Evolutionary conservation across 2,329 filamentous ascomycete genomes (phyloP).

Genomic region (Rosellinia necatrix): DNA sequence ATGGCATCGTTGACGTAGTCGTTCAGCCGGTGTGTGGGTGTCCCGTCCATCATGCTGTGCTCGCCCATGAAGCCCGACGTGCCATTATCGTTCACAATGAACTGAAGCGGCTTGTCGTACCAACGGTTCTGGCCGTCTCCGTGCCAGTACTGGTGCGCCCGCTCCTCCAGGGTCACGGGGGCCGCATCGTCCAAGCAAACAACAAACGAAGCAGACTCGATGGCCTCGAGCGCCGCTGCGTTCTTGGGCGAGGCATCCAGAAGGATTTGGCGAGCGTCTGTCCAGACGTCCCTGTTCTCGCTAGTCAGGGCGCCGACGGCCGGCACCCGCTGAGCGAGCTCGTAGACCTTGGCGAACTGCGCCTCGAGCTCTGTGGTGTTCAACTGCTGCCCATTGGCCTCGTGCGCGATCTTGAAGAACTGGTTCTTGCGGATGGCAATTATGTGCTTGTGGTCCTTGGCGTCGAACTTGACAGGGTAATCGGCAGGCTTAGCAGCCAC

Average conservation of each 20-base stretch:
- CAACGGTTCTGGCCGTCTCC: slow-evolving; percentile 94
- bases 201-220: slow-evolving; percentile 88
- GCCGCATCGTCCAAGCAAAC: slow-evolving; percentile 91
- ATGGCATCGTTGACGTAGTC: slow-evolving; percentile 93
- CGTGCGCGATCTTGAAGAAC: slow-evolving; percentile 89
- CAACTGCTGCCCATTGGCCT: slow-evolving; percentile 81
- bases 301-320: slow-evolving; percentile 85
- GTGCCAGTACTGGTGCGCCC: slow-evolving; percentile 96
- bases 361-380: slow-evolving; percentile 88
- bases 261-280: slow-evolving; percentile 78
- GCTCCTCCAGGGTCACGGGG: slow-evolving; percentile 93
- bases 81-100: slow-evolving; percentile 97
- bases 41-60: slow-evolving; percentile 99
- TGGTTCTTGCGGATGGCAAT: slow-evolving; percentile 93
- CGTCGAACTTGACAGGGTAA: slow-evolving; percentile 78
- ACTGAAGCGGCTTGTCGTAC: slow-evolving; percentile 98
- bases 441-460: slow-evolving; percentile 81
- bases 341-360: slow-evolving; percentile 85
- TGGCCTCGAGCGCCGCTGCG: slow-evolving; percentile 73
- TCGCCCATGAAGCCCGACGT: slow-evolving; percentile 97
- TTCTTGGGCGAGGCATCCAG: slow-evolving; percentile 80
- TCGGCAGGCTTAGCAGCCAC: slow-evolving; percentile 83
- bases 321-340: slow-evolving; percentile 71
- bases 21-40: slow-evolving; percentile 93
- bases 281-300: slow-evolving; percentile 93